Conservation (phyloP, 2,329 filamentous ascomycete genomes). For the Diaporthe sp. region DNA sequence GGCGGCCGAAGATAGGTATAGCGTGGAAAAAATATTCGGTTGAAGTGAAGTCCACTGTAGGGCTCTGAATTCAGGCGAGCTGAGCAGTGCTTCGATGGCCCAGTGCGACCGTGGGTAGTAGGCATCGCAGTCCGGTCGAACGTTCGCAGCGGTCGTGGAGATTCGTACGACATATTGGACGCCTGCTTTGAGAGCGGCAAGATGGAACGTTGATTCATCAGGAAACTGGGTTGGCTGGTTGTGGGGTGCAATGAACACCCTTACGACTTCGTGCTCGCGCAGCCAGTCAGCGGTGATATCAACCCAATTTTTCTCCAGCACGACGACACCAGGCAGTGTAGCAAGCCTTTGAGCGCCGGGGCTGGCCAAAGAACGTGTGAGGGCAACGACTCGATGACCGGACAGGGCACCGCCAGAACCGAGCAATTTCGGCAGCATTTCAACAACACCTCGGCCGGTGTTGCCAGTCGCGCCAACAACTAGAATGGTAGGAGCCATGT, state of each 20-base stretch:
- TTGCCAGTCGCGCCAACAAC: conserved; percentile 26
- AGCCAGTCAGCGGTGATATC: conserved; percentile 57
- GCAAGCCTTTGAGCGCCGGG: not conserved
- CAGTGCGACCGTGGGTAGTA: conserved; percentile 14
- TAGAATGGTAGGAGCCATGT: conserved; percentile 19
- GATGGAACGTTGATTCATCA: not conserved
- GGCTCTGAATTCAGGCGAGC: not conserved
- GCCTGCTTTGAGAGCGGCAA: not conserved
- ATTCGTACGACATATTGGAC: conserved; percentile 7
- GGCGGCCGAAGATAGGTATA: not conserved
- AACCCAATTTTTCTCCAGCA: conserved; percentile 48
- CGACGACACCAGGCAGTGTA: not conserved
- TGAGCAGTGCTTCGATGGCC: conserved; percentile 17
- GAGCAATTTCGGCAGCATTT: conserved; percentile 22
- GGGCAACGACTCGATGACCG: not conserved
- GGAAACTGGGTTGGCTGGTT: conserved; percentile 53
- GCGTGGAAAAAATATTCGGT: not conserved
- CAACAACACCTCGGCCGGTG: conserved; percentile 14
- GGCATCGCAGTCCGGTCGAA: not conserved
- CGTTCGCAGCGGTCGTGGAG: not conserved
- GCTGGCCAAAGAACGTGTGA: not conserved
- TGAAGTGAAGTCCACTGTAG: conserved; percentile 16
- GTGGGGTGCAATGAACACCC: conserved; percentile 57
- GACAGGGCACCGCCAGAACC: not conserved
- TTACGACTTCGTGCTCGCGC: conserved; percentile 50